Percentiles rank a stretch among this genome's conserved stretches.
Evolutionary conservation across 208 protist species (phyloP).

Genomic region (Vickermania ingenoplastis): DNA sequence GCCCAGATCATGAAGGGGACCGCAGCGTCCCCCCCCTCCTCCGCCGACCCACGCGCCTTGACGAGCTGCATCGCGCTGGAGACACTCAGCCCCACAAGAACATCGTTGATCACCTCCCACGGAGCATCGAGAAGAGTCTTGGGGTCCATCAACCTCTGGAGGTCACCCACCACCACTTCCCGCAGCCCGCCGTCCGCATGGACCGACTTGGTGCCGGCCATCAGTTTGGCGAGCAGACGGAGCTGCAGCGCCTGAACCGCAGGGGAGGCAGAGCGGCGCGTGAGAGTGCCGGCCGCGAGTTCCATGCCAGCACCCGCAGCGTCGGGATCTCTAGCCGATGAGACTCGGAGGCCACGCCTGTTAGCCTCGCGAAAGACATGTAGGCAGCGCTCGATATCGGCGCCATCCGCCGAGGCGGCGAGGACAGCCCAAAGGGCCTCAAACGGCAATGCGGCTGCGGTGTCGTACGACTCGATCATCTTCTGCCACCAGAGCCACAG

Average conservation of each 20-base stretch:
- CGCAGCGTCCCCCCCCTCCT: slow-evolving; percentile 12
- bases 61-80: slow-evolving; percentile 73
- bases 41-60: slow-evolving; percentile 15
- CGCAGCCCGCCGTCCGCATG: slow-evolving; percentile 68
- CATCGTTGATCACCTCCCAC: slow-evolving; percentile 74
- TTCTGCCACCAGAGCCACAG: slow-evolving; percentile 72
- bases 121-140: slow-evolving; percentile 31
- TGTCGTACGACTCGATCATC: slow-evolving; percentile 16
- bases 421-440: slow-evolving; percentile 45
- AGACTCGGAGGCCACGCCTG: slow-evolving; percentile 18
- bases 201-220: slow-evolving; percentile 53
- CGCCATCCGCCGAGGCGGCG: slow-evolving; percentile 44
- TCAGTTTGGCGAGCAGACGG: slow-evolving; percentile 63
- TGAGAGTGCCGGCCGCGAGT: slow-evolving; percentile 21
- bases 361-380: slow-evolving; percentile 55
- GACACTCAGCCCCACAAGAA: slow-evolving; percentile 62
- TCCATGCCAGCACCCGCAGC: background rate
- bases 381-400: slow-evolving; percentile 59
- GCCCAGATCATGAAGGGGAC: slow-evolving; percentile 79
- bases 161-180: slow-evolving; percentile 51
- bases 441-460: slow-evolving; percentile 28
- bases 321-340: background rate
- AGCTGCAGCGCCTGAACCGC: slow-evolving; percentile 46
- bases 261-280: slow-evolving; percentile 3
- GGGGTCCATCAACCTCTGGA: slow-evolving; percentile 44